These are phyloP conservation scores for Iodosphaeria phyllophila DNA, from an alignment of 2,329 filamentous ascomycete species.

Conservation along the genomic window DNA sequence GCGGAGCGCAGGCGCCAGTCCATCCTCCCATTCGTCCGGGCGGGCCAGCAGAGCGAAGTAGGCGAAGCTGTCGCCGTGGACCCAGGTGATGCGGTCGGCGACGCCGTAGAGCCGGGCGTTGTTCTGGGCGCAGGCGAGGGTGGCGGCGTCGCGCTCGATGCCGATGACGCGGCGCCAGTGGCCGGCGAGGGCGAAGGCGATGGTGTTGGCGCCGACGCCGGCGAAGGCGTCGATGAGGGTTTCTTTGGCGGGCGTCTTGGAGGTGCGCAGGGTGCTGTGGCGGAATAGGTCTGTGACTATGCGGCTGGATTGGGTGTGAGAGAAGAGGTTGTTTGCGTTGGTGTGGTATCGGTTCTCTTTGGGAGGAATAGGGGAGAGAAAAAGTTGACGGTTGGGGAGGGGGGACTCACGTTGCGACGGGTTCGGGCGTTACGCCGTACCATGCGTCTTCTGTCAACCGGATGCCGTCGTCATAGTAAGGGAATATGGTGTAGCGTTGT, in stretches of 20 bases:
- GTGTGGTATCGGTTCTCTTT: constrained; percentile 46
- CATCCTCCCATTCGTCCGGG: constrained; percentile 5
- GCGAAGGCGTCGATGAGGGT: constrained; percentile 78
- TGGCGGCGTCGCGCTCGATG: constrained; percentile 66
- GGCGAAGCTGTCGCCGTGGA: constrained; percentile 73
- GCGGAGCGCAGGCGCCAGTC: constrained; percentile 12
- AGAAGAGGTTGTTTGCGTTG: no score
- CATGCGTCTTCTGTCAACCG: constrained; percentile 86
- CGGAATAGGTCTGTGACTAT: no score
- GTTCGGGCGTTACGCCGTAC: constrained; percentile 94
- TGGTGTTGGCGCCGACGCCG: constrained; percentile 82
- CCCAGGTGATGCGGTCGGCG: constrained; percentile 58
- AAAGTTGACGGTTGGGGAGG: no score
- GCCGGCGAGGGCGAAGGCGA: constrained; percentile 67
- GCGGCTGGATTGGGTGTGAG: no score
- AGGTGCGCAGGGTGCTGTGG: no score
- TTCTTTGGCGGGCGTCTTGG: no score
- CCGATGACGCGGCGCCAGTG: constrained; percentile 74
- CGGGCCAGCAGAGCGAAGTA: constrained; percentile 31
- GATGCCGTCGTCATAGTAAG: constrained; percentile 70
- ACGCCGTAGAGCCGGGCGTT: constrained; percentile 81
- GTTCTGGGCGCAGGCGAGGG: constrained; percentile 76
- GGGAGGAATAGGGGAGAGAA: no score
- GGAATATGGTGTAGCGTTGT: constrained; percentile 76
- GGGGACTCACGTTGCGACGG: constrained; percentile 72